phyloP scores from a whole-genome alignment of 306 rosid species.

The Medicago arabica region DNA sequence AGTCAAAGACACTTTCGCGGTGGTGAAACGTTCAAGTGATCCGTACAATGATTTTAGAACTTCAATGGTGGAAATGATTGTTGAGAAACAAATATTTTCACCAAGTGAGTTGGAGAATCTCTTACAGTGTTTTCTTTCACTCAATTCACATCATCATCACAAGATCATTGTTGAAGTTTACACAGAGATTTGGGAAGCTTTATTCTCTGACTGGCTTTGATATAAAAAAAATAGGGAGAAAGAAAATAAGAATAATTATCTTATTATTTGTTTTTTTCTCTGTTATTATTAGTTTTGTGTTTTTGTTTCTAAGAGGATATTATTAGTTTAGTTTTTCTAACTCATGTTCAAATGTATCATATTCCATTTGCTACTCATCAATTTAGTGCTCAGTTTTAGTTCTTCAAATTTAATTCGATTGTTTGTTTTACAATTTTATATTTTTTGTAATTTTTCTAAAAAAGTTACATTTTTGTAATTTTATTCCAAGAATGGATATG shows the following conservation, averaged over 20 bases:
- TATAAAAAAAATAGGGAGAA: not conserved
- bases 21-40: conserved; percentile 91
- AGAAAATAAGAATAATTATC: conserved; percentile 32
- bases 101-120: conserved; percentile 79
- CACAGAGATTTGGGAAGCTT: conserved; percentile 91
- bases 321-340: conserved; percentile 49
- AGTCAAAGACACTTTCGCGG: conserved; percentile 86
- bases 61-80: conserved; percentile 95
- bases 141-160: conserved; percentile 79
- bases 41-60: conserved; percentile 90
- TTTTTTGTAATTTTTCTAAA: not conserved
- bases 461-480: not conserved
- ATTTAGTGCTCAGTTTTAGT: conserved; percentile 6
- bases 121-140: conserved; percentile 81
- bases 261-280: conserved; percentile 22
- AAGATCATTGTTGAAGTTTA: conserved; percentile 81
- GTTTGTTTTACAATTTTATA: not conserved
- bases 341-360: conserved; percentile 48
- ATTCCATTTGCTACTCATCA: conserved; percentile 32
- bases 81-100: conserved; percentile 87
- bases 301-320: conserved; percentile 31
- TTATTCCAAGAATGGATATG: conserved; percentile 11
- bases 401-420: not conserved
- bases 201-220: conserved; percentile 73
- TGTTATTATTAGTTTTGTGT: conserved; percentile 20